Evolutionary conservation across 208 protist species (phyloP).

Genomic region (Crithidia expoeki): DNA sequence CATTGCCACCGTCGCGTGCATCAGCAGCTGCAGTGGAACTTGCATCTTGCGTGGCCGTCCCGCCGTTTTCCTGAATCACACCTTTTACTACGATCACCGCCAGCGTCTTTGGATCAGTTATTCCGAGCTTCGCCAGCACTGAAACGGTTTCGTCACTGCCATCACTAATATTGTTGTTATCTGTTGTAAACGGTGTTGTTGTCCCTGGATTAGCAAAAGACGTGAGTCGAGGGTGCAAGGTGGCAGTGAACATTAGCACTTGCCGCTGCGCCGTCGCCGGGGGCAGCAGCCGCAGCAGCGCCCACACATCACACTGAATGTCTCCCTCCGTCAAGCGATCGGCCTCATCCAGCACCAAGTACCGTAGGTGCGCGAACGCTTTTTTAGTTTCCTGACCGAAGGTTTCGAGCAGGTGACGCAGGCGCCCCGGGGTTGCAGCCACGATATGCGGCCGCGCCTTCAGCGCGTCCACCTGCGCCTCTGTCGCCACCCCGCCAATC

Average conservation of each 20-base stretch:
- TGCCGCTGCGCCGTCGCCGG: conserved; percentile 43
- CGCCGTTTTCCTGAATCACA: conserved; percentile 6
- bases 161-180: background rate
- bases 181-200: background rate
- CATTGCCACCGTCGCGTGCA: no score
- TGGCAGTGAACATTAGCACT: conserved; percentile 80
- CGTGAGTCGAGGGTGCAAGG: conserved; percentile 68
- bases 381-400: conserved; percentile 55
- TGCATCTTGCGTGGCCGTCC: background rate
- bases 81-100: conserved; percentile 34
- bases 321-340: conserved; percentile 83
- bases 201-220: no score
- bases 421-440: conserved; percentile 83
- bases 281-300: conserved; percentile 47
- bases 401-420: conserved; percentile 57
- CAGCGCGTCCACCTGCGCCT: conserved; percentile 80
- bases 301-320: conserved; percentile 56
- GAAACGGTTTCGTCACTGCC: background rate
- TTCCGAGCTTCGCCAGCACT: conserved; percentile 48
- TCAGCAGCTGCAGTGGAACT: background rate
- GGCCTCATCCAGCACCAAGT: conserved; percentile 88
- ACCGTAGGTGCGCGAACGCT: conserved; percentile 75
- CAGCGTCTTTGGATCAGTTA: conserved; percentile 30
- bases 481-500: conserved; percentile 78
- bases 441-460: conserved; percentile 78